Conservation (phyloP, 2,329 filamentous ascomycete species). For the Aspergillus viridinutans region DNA sequence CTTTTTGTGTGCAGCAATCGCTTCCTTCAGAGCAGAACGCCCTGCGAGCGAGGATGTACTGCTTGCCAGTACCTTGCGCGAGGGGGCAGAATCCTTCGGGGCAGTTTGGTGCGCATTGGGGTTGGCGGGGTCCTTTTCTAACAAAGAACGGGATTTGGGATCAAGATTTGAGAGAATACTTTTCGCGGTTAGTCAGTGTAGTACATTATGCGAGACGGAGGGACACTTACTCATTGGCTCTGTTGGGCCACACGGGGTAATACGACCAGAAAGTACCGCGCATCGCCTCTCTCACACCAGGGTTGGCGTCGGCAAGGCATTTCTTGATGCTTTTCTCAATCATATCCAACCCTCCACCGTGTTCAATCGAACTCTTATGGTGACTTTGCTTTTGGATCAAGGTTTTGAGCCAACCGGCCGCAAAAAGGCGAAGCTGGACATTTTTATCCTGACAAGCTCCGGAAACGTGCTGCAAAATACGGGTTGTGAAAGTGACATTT, state of each 20-base stretch:
- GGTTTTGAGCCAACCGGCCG: slow-evolving; percentile 77
- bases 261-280: slow-evolving; percentile 85
- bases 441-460: slow-evolving; percentile 88
- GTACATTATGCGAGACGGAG: neutral
- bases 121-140: slow-evolving; percentile 81
- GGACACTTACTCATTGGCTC: slow-evolving; percentile 63
- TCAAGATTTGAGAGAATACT: slow-evolving; percentile 79
- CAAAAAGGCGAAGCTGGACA: slow-evolving; percentile 75
- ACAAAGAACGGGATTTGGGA: slow-evolving; percentile 67
- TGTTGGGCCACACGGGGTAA: slow-evolving; percentile 69
- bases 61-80: slow-evolving; percentile 15
- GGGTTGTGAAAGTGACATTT: slow-evolving; percentile 71
- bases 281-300: slow-evolving; percentile 81
- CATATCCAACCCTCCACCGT: slow-evolving; percentile 74
- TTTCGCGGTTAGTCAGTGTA: slow-evolving; percentile 20
- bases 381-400: slow-evolving; percentile 69
- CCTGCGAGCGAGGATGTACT: slow-evolving; percentile 16
- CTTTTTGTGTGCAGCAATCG: slow-evolving; percentile 78
- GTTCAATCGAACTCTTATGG: slow-evolving; percentile 79
- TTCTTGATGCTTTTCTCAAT: slow-evolving; percentile 87
- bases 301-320: slow-evolving; percentile 83
- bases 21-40: slow-evolving; percentile 66
- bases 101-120: slow-evolving; percentile 36
- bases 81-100: slow-evolving; percentile 12
- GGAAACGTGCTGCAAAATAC: slow-evolving; percentile 82